Evolutionary conservation across 2,329 filamentous ascomycete genomes (phyloP).

Genomic region (Paramyrothecium roridum): DNA sequence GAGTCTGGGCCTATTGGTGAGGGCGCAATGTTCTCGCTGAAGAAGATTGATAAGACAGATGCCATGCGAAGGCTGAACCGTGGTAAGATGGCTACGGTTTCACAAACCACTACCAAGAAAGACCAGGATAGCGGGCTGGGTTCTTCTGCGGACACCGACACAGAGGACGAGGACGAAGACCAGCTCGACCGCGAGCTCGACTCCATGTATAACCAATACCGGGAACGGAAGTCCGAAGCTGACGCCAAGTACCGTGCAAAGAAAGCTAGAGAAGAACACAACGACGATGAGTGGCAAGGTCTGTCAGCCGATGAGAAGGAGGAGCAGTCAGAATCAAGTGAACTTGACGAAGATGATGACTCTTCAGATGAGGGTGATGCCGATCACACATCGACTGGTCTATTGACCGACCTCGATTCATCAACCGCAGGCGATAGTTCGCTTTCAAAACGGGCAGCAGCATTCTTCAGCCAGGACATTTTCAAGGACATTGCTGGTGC

Average conservation of each 20-base stretch:
- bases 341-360: slow-evolving; percentile 56
- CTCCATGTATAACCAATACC: slow-evolving; percentile 80
- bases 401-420: slow-evolving; percentile 35
- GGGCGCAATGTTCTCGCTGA: slow-evolving; percentile 83
- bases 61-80: slow-evolving; percentile 59
- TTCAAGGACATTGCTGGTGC: slow-evolving; percentile 79
- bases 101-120: slow-evolving; percentile 51
- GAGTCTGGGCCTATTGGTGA: slow-evolving; percentile 75
- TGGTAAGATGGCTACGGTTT: slow-evolving; percentile 73
- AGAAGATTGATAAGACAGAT: slow-evolving; percentile 72
- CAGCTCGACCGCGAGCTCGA: slow-evolving; percentile 82
- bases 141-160: slow-evolving; percentile 52
- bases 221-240: slow-evolving; percentile 70
- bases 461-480: slow-evolving; percentile 93
- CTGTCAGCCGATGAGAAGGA: slow-evolving; percentile 68
- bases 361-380: slow-evolving; percentile 31
- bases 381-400: slow-evolving; percentile 15
- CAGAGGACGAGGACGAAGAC: slow-evolving; percentile 76
- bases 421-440: slow-evolving; percentile 40
- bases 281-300: slow-evolving; percentile 90
- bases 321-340: slow-evolving; percentile 47
- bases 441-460: slow-evolving; percentile 79
- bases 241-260: slow-evolving; percentile 92
- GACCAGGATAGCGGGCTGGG: slow-evolving; percentile 59
- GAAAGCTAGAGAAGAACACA: slow-evolving; percentile 75